Evolutionary conservation across 768 basidiomycete species (phyloP).

Genomic region (Tylopilus vinaceipallidus): DNA sequence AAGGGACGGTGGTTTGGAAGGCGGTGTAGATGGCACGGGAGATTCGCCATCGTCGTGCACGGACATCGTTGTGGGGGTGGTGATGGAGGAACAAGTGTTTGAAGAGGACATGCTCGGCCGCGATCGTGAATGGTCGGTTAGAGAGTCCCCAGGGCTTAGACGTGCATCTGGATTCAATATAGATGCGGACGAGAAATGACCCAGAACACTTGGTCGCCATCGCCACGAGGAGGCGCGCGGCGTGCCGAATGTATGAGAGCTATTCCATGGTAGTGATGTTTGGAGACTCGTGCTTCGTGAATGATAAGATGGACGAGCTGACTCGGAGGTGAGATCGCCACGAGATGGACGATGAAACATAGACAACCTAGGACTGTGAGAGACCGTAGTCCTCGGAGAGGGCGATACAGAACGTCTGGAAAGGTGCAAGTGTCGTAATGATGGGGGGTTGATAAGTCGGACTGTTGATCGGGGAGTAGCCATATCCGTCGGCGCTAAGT

Average conservation of each 20-base stretch:
- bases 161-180: conserved; percentile 43
- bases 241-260: conserved; percentile 2
- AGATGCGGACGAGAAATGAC: conserved; percentile 56
- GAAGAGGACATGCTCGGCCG: conserved; percentile 63
- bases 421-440: conserved; percentile 43
- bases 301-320: conserved; percentile 37
- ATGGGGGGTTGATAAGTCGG: conserved; percentile 35
- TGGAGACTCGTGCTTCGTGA: conserved; percentile 51
- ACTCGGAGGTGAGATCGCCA: conserved; percentile 26
- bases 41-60: conserved; percentile 40
- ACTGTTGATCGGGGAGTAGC: conserved; percentile 33
- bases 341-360: conserved; percentile 40
- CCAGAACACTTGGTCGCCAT: conserved; percentile 66
- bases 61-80: conserved; percentile 32
- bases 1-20: conserved; percentile 33
- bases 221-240: conserved; percentile 34
- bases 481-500: conserved; percentile 22
- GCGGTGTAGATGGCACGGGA: conserved; percentile 38
- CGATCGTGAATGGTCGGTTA: conserved; percentile 46
- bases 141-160: conserved; percentile 40
- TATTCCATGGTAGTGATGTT: conserved; percentile 33
- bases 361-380: conserved; percentile 38
- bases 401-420: conserved; percentile 42
- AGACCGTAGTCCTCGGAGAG: conserved; percentile 36
- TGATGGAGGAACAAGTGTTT: conserved; percentile 50